Evolutionary conservation across 2,329 filamentous ascomycete species (phyloP).

Genomic region (Huntiella omanensis): DNA sequence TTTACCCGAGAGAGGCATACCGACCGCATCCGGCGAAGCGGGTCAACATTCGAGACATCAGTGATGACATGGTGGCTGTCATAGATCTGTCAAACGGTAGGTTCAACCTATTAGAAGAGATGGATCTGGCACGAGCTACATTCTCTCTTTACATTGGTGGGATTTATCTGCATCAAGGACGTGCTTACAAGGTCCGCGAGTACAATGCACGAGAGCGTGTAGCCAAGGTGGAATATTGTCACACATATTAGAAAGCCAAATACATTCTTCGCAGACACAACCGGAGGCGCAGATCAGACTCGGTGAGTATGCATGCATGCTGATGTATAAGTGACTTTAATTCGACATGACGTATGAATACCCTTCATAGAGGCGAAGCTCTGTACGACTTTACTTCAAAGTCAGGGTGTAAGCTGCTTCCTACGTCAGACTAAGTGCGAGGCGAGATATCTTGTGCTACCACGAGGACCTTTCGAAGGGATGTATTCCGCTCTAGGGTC

Average conservation of each 20-base stretch:
- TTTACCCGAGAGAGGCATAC: slow-evolving; percentile 77
- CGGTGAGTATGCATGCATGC: not conserved
- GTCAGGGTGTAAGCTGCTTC: too few species aligned
- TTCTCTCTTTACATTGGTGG: slow-evolving; percentile 95
- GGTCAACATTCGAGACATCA: slow-evolving; percentile 74
- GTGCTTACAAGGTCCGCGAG: slow-evolving; percentile 77
- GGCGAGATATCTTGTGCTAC: too few species aligned
- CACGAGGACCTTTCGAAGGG: too few species aligned
- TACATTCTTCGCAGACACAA: too few species aligned
- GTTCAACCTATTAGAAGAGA: slow-evolving; percentile 78
- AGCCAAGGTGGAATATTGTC: slow-evolving; percentile 68
- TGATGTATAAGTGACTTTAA: too few species aligned
- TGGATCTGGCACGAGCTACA: slow-evolving; percentile 88
- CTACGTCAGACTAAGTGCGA: too few species aligned
- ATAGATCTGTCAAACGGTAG: slow-evolving; percentile 68
- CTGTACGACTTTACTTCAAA: too few species aligned
- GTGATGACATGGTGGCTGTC: slow-evolving; percentile 83
- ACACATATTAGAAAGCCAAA: slow-evolving; percentile 45
- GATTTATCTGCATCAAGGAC: slow-evolving; percentile 93
- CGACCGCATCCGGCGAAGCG: slow-evolving; percentile 65
- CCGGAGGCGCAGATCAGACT: not conserved
- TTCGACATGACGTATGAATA: too few species aligned
- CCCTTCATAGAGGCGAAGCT: too few species aligned
- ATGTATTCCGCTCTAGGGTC: too few species aligned
- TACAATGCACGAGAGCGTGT: slow-evolving; percentile 64